Base-by-base conservation (phyloP, 2,329 filamentous ascomycete genomes). In the Tolypocladium album region DNA sequence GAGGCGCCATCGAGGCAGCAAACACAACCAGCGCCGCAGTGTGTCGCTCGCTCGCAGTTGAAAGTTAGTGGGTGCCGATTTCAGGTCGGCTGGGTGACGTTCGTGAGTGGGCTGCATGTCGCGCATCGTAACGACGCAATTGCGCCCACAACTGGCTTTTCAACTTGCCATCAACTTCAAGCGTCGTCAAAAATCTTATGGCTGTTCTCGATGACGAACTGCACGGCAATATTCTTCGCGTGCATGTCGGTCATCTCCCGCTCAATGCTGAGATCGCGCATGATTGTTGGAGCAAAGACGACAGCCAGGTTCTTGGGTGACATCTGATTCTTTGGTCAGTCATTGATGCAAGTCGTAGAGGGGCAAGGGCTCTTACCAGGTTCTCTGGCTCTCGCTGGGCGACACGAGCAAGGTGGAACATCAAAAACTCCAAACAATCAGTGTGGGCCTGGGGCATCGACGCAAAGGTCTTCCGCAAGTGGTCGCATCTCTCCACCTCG, bases 171-270 rank as follows among this genome's bases (percentile, higher is more conserved):
- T 53, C 2, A 53, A 15, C 13, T 39, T 66, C 62, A 70, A 15
- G 66, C 65, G 40, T 83, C 82, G 60, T 78, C 77, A 71, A 97
- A 97, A 62, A 97, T 89, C 66, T 82, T 84, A 68, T 90, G 84
- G 71, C 89, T 92, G 73, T 96, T 89, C 72, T 97, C 93, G 65
- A 97, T 88, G 70, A 99, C 81, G 68, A 94, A 96, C 76, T 96
- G 92, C 65, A 97, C 88, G 7, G 91, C 91, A 64, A 88, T 82
- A 67, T 96, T 96, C 82, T 97, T 97, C 67, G 88, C 84, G 71
- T 94, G 89, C 81, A 96, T 96, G 71, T 99, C 94, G 38, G 88
- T 93, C 86, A 99, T 95, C 74, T 99, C 94, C 62, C 92, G 87
- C 72, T 96, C 91, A 62, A 97, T 83, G 68, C 88, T 93, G 70